Evolutionary conservation across 805 yeast species (phyloP).

Genomic region (Clavispora santaluciae): DNA sequence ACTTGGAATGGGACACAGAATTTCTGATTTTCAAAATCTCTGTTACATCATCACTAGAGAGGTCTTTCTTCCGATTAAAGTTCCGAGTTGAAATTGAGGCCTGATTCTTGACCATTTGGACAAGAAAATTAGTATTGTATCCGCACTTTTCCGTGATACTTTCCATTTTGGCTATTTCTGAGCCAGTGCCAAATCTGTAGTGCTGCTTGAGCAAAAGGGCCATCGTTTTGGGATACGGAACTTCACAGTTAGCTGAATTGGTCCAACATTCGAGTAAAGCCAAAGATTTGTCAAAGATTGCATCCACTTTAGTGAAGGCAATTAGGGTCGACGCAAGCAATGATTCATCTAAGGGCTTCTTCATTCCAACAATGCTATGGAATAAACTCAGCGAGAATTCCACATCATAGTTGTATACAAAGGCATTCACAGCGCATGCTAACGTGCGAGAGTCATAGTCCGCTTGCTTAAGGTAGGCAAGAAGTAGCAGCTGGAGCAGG

Average conservation of each 20-base stretch:
- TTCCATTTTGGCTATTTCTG: slow-evolving; percentile 22
- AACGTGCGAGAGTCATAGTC: slow-evolving; percentile 21
- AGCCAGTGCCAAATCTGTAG: slow-evolving; percentile 23
- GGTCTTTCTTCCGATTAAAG: slow-evolving; percentile 20
- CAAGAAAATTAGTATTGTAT: slow-evolving; percentile 19
- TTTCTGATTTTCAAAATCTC: slow-evolving; percentile 13
- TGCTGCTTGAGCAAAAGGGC: slow-evolving; percentile 25
- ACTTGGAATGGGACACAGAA: slow-evolving; percentile 8
- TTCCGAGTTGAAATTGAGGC: slow-evolving; percentile 23
- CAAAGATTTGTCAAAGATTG: slow-evolving; percentile 28
- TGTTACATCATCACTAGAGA: slow-evolving; percentile 23
- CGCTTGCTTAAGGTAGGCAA: slow-evolving; percentile 17
- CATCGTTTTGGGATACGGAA: slow-evolving; percentile 24
- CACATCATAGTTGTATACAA: slow-evolving; percentile 30
- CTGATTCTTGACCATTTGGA: slow-evolving; percentile 21
- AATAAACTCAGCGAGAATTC: slow-evolving; percentile 25
- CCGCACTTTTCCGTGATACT: slow-evolving; percentile 17
- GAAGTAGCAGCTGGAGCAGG: slow-evolving; percentile 18
- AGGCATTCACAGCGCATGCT: slow-evolving; percentile 26
- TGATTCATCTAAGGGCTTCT: slow-evolving; percentile 18
- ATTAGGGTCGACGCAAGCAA: slow-evolving; percentile 25
- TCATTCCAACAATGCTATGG: slow-evolving; percentile 19
- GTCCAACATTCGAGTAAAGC: slow-evolving; percentile 26
- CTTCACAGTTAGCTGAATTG: slow-evolving; percentile 14
- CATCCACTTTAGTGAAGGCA: slow-evolving; percentile 22